phyloP scores from a whole-genome alignment of 2,329 filamentous ascomycete species.

The Leptographium procerum region DNA sequence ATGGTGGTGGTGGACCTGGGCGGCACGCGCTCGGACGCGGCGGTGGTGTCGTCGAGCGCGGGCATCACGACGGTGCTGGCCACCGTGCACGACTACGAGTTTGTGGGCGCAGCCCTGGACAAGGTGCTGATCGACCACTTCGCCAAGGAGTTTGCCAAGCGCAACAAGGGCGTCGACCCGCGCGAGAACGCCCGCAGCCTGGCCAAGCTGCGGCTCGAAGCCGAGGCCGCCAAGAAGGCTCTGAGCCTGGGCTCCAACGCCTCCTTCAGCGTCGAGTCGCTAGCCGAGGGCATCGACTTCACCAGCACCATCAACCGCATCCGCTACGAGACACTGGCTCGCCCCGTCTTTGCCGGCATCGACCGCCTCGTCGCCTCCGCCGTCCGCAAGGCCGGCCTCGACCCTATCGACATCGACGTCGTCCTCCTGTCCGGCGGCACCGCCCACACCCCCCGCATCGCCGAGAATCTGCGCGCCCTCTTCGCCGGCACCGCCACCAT shows the following conservation, averaged over 20 bases:
- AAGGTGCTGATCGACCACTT: conserved; percentile 91
- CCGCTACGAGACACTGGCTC: conserved; percentile 79
- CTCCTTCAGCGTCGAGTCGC: conserved; percentile 83
- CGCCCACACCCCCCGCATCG: conserved; percentile 88
- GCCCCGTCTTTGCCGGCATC: conserved; percentile 81
- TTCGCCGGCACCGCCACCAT: conserved; percentile 74
- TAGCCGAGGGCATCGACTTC: conserved; percentile 85
- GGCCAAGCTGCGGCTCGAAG: conserved; percentile 86
- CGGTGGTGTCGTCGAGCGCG: conserved; percentile 80
- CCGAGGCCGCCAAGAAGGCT: conserved; percentile 84
- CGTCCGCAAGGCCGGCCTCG: conserved; percentile 83
- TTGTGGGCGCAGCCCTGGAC: conserved; percentile 76
- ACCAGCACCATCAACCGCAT: conserved; percentile 84
- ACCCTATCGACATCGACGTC: conserved; percentile 87
- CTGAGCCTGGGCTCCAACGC: conserved; percentile 81
- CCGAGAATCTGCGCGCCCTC: conserved; percentile 62
- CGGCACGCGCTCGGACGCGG: conserved; percentile 82
- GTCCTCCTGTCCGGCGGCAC: conserved; percentile 88
- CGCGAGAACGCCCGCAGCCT: conserved; percentile 68
- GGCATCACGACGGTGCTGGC: conserved; percentile 95
- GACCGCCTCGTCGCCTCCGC: conserved; percentile 73
- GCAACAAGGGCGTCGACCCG: conserved; percentile 75
- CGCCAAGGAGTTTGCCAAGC: conserved; percentile 97
- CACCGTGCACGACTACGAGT: conserved; percentile 91
- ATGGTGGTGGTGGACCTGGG: conserved; percentile 87